Conservation (phyloP, 495 filamentous ascomycete genomes). For the Penicillium antarcticum region DNA sequence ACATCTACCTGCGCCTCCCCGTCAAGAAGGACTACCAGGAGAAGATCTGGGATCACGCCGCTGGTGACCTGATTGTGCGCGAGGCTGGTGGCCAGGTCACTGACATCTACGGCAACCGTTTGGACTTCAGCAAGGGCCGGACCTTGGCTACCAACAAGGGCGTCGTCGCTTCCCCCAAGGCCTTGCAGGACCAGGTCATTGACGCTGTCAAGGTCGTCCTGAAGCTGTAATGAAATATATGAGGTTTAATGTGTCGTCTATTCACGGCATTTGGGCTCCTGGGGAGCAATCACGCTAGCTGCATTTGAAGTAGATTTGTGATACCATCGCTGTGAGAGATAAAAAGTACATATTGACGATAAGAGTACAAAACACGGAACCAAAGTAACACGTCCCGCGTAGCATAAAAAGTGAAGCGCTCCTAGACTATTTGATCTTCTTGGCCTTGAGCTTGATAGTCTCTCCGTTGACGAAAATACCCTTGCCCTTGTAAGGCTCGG, state of each 20-base stretch:
- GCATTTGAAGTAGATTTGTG: conserved; percentile 30
- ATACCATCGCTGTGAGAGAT: conserved; percentile 18
- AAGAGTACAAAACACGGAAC: conserved; percentile 37
- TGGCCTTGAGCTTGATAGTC: conserved; percentile 95
- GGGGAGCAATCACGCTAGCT: conserved; percentile 31
- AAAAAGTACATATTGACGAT: conserved; percentile 39
- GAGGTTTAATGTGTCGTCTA: conserved; percentile 1
- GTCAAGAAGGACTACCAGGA: conserved; percentile 84
- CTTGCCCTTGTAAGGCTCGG: conserved; percentile 99
- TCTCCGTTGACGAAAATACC: conserved; percentile 97
- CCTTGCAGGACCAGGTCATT: conserved; percentile 72
- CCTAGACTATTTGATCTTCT: conserved; percentile 85
- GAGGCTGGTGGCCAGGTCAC: conserved; percentile 93
- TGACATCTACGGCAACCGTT: conserved; percentile 71
- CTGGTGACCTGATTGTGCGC: conserved; percentile 89
- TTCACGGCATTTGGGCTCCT: conserved; percentile 6
- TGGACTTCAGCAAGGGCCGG: conserved; percentile 84
- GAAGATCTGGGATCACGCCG: conserved; percentile 99
- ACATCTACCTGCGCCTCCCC: conserved; percentile 89
- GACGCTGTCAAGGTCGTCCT: conserved; percentile 80
- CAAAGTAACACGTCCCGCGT: conserved; percentile 23
- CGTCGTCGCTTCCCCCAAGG: conserved; percentile 80
- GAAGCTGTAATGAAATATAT: conserved; percentile 38
- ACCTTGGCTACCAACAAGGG: conserved; percentile 88
- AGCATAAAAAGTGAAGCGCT: conserved; percentile 17